Evolutionary conservation across 2,329 filamentous ascomycete genomes (phyloP), one percentile per base, ranked within the genome.

Genomic region (Colletotrichum sp.): DNA sequence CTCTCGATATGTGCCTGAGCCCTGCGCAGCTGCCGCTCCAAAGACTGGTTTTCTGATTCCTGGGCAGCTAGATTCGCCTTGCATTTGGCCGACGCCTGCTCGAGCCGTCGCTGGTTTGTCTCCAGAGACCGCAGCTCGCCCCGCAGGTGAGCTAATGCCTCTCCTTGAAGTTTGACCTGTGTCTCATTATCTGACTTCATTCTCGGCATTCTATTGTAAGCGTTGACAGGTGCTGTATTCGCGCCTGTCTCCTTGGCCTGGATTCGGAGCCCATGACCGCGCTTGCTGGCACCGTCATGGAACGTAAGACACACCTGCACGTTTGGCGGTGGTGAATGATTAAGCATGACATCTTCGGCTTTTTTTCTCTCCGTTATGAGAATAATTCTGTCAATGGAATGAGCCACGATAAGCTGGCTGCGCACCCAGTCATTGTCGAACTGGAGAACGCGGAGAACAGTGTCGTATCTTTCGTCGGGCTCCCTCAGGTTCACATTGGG

Each of bases 341-440:
- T 87, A 74, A 93, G 91, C 89, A 98, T 94, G 59, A 94, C 89
- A 6, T 87, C 84, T 57, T 93, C 87, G 2, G 93, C 97, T 70
- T 94, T 89, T 2, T 87, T 82, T 33, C 94, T 87, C 34, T 93
- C 87, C 69, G 92, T 87, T 68, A 98, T 91, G 1, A 99, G 87
- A 8, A 98, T 90, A 9, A 93, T 91, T 81, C 98, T 96, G 75
- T 99, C 97, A 66, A 98, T 95, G 8, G 86, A 84, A 77, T 95
- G 90, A 75, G 92, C 93, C 81, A 98, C 97, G 79, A 99, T 93
- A 61, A 98, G 86, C 73, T 95, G 93, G 74, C 95, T 93, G 64
- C 92, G 92, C 24, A 98, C 93, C 57, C 94, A 84, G 24, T 94
- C 90, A 77, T 96, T 91, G 74, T 97, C 94, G 75, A 98, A 94